phyloP scores from a whole-genome alignment of 352 stramenopile species.

The Phytopythium vexans region DNA sequence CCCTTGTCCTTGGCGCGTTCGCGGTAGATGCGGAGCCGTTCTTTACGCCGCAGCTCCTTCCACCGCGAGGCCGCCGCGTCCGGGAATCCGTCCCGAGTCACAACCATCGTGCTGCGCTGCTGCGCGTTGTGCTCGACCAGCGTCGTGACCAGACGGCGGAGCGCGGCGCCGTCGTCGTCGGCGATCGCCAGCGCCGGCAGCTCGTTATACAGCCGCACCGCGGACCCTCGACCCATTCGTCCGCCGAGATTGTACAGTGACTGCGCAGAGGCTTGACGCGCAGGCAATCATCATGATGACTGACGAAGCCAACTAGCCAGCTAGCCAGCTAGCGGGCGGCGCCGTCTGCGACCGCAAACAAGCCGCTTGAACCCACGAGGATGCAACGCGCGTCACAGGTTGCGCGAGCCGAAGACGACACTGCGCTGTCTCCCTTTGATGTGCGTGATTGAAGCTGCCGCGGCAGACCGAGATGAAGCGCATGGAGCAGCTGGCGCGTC shows the following conservation, averaged over 20 bases:
- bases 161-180: constrained; percentile 15
- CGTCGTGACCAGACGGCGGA: constrained; percentile 19
- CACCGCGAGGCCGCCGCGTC: constrained; percentile 13
- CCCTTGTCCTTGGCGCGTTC: constrained; percentile 11
- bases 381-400: no score
- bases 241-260: background rate
- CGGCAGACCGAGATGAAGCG: background rate
- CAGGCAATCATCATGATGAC: no score
- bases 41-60: constrained; percentile 17
- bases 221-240: background rate
- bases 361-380: no score
- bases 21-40: constrained; percentile 28
- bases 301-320: background rate
- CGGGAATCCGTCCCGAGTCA: constrained; percentile 23
- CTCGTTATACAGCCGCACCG: constrained; percentile 1
- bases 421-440: no score
- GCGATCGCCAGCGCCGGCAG: constrained; percentile 23
- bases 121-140: constrained; percentile 26
- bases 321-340: no score
- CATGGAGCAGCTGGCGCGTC: background rate
- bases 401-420: no score
- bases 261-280: no score
- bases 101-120: constrained; percentile 21
- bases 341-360: no score
- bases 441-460: no score